Percentiles rank a stretch among this genome's conserved stretches.
phyloP scores from a whole-genome alignment of 768 basidiomycete species.

The Lanmaoa pseudosensibilis region DNA sequence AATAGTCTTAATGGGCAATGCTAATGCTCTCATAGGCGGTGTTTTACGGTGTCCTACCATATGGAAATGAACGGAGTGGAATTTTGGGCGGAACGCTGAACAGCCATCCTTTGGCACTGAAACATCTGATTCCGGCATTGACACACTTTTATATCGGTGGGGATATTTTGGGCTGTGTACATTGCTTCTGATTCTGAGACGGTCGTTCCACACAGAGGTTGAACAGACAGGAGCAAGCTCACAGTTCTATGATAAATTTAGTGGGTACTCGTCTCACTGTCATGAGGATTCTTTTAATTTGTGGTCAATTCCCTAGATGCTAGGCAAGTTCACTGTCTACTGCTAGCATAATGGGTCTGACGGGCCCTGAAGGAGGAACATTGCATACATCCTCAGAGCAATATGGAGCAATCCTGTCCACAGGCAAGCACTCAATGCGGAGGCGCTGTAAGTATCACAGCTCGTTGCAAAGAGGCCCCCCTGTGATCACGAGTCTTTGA shows the following conservation, averaged over 20 bases:
- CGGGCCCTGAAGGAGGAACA: slow-evolving; percentile 64
- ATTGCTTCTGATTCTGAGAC: neutral
- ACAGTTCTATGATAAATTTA: slow-evolving; percentile 98
- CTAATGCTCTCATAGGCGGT: slow-evolving; percentile 50
- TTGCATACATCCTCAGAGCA: slow-evolving; percentile 81
- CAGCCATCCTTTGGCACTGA: slow-evolving; percentile 78
- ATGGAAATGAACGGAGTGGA: slow-evolving; percentile 64
- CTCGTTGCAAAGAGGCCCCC: neutral
- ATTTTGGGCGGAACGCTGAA: slow-evolving; percentile 84
- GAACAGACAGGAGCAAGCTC: slow-evolving; percentile 97
- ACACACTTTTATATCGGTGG: slow-evolving; percentile 94
- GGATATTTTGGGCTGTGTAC: slow-evolving; percentile 18
- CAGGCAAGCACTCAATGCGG: slow-evolving; percentile 78
- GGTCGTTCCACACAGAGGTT: slow-evolving; percentile 61
- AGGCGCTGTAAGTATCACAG: slow-evolving; percentile 60
- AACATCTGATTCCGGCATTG: slow-evolving; percentile 86
- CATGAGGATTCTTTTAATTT: slow-evolving; percentile 6
- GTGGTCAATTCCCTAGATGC: slow-evolving; percentile 43
- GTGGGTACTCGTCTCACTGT: slow-evolving; percentile 45
- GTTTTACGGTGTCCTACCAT: slow-evolving; percentile 69
- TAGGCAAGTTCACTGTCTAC: slow-evolving; percentile 35
- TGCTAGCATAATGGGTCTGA: slow-evolving; percentile 11
- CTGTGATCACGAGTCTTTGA: slow-evolving; percentile 9
- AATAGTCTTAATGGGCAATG: neutral
- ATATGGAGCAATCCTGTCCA: slow-evolving; percentile 92